These are phyloP conservation scores for Astrothelium macrocarpum DNA, from an alignment of 495 filamentous ascomycete genomes.

Conservation along the genomic window DNA sequence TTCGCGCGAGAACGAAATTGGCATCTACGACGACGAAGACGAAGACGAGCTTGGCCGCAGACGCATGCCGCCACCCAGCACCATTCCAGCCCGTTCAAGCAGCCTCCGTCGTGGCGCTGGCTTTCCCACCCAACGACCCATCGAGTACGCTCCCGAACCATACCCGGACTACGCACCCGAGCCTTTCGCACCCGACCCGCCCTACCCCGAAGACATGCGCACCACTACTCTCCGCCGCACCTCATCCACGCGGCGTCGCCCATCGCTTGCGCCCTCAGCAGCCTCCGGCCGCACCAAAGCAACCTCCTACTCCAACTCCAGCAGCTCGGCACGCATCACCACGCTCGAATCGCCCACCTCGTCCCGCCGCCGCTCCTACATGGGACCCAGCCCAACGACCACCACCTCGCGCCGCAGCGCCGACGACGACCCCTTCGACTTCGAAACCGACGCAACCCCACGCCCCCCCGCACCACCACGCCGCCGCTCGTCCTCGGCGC, in stretches of 20 bases:
- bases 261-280: not conserved
- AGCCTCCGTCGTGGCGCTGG: not conserved
- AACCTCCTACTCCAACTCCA: not conserved
- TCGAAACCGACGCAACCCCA: not conserved
- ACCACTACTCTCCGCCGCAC: not conserved
- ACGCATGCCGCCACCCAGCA: not conserved
- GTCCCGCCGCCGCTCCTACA: not conserved
- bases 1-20: not conserved
- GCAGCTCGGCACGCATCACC: not conserved
- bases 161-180: not conserved
- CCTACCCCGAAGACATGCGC: not conserved
- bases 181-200: not conserved
- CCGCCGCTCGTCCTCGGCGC: not conserved
- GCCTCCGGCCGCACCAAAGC: not conserved
- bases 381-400: not conserved
- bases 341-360: not conserved
- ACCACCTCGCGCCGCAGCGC: not conserved
- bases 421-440: not conserved
- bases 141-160: not conserved
- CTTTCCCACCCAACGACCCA: not conserved
- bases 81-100: not conserved
- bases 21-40: not conserved
- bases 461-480: not conserved
- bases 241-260: not conserved
- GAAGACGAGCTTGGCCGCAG: not conserved